Conservation (phyloP, 2,329 filamentous ascomycete genomes). For the Lasiodiplodia sp. region DNA sequence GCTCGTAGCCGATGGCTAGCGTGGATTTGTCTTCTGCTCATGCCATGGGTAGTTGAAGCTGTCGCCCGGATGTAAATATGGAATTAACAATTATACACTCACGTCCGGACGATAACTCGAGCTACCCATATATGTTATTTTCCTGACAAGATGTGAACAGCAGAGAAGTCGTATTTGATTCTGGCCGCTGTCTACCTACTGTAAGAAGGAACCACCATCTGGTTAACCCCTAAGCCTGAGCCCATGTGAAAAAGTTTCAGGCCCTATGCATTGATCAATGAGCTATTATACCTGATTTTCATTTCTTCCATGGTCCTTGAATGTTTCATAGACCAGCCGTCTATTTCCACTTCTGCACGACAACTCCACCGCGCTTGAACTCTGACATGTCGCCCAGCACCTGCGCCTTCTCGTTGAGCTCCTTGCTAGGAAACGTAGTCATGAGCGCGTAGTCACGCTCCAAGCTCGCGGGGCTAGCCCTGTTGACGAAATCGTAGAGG, state of each 20-base stretch:
- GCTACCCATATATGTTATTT: too few relatives aligned
- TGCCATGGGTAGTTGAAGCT: too few relatives aligned
- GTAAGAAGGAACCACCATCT: not conserved
- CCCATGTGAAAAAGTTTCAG: not conserved
- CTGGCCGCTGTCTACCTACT: too few relatives aligned
- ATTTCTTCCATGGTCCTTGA: not conserved
- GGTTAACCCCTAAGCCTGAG: not conserved
- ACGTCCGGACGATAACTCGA: too few relatives aligned
- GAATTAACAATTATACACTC: too few relatives aligned
- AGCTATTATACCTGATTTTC: not conserved
- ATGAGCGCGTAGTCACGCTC: slow-evolving; percentile 74
- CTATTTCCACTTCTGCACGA: slow-evolving; percentile 63
- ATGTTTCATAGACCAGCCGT: not conserved
- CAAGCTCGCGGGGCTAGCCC: slow-evolving; percentile 65
- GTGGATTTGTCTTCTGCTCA: too few relatives aligned
- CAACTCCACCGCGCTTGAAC: slow-evolving; percentile 61
- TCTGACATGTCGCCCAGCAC: slow-evolving; percentile 56
- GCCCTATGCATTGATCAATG: not conserved
- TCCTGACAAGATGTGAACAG: not conserved
- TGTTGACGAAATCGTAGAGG: slow-evolving; percentile 76
- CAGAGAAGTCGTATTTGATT: not conserved
- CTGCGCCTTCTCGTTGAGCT: slow-evolving; percentile 71
- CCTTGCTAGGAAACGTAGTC: slow-evolving; percentile 84
- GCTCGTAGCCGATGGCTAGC: too few relatives aligned
- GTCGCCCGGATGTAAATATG: too few relatives aligned